Percentiles rank a stretch among this genome's conserved stretches.
Conservation (phyloP, 208 protist genomes). For the Acanthamoeba healyi region DNA sequence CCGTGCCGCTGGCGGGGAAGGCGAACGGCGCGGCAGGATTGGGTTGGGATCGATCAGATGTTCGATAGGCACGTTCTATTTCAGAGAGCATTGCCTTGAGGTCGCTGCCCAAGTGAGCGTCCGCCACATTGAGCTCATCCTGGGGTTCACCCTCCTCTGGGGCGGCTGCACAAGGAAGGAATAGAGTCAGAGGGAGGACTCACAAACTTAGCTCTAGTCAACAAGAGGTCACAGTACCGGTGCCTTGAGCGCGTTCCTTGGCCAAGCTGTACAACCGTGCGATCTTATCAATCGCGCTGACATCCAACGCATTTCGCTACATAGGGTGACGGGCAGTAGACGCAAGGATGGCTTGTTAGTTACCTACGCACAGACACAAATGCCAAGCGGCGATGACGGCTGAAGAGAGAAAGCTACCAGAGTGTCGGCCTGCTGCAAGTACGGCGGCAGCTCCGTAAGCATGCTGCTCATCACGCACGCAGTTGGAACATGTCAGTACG, state of each 20-base stretch:
- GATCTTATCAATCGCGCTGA: background rate
- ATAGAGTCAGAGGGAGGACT: background rate
- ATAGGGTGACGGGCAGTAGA: no score
- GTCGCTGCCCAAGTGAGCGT: background rate
- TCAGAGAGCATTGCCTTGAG: background rate
- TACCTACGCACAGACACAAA: no score
- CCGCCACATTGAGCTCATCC: background rate
- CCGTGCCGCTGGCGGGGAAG: no score
- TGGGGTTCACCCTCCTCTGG: no score
- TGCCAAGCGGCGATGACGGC: no score
- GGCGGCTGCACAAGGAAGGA: background rate
- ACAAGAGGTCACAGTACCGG: no score
- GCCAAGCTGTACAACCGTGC: background rate
- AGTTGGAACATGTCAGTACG: no score
- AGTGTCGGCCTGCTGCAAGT: background rate
- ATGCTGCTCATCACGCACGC: conserved; percentile 14
- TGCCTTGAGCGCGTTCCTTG: background rate
- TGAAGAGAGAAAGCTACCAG: no score
- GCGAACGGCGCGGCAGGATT: background rate
- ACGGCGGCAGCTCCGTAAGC: background rate
- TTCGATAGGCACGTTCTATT: background rate
- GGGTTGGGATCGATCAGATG: background rate
- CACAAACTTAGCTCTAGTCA: no score
- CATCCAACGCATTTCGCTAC: background rate
- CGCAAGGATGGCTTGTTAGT: no score